A percentile compares a stretch with the other conserved stretches of the same genome.
These are phyloP conservation scores for Polyporus arcularius DNA, from an alignment of 768 basidiomycete genomes.

Conservation along the genomic window DNA sequence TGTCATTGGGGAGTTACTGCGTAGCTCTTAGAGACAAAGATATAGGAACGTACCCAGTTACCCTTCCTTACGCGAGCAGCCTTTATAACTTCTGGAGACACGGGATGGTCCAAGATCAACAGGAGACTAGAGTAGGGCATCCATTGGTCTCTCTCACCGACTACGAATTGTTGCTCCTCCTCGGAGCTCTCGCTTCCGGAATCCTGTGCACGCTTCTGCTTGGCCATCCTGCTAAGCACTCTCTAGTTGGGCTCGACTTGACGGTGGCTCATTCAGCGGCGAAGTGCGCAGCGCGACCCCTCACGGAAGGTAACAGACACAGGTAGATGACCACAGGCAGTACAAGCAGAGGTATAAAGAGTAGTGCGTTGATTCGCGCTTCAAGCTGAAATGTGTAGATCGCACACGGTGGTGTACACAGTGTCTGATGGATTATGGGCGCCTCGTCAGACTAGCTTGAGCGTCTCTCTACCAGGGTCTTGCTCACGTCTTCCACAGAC, in stretches of 20 bases:
- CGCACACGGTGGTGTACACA: too few relatives aligned
- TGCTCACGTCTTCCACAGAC: neutral
- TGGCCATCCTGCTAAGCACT: neutral
- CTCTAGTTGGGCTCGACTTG: too few relatives aligned
- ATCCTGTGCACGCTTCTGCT: conserved; percentile 3
- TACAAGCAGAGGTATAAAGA: too few relatives aligned
- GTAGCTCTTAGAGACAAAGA: neutral
- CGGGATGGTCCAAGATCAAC: neutral
- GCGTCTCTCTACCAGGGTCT: neutral
- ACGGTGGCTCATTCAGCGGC: neutral
- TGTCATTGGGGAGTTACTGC: conserved; percentile 20
- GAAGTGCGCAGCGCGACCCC: neutral
- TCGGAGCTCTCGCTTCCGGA: conserved; percentile 6
- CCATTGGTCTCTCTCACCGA: conserved; percentile 7
- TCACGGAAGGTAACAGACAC: too few relatives aligned
- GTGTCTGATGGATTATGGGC: too few relatives aligned
- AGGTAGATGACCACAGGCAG: too few relatives aligned
- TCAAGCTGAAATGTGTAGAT: too few relatives aligned
- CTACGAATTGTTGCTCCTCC: conserved; percentile 13
- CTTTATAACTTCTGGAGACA: conserved; percentile 52
- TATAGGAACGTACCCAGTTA: conserved; percentile 50
- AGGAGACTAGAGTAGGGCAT: neutral
- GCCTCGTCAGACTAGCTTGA: too few relatives aligned
- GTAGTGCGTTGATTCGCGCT: too few relatives aligned
- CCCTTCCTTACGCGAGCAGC: conserved; percentile 53